Evolutionary conservation across 768 basidiomycete species (phyloP), one percentile per base, ranked within the genome.

Genomic region (Lactarius akahatsu): DNA sequence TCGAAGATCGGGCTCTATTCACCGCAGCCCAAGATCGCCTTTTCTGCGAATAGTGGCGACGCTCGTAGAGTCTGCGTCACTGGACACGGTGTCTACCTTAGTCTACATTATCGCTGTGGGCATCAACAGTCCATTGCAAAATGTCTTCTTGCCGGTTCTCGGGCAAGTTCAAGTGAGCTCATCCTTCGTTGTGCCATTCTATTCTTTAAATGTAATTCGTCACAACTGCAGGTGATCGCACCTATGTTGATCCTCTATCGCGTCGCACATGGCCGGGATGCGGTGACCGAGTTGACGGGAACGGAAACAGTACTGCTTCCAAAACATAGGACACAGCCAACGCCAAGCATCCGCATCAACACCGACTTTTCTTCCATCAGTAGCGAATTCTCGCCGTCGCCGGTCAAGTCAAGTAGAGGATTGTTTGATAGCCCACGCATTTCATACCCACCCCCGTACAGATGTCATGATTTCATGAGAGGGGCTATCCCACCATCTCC

Each of bases 231-330:
- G 70, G 63, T 64, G 28, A 66, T 71, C 4, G 67, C 68, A 1
- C 68, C 70, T 6, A 61, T 71, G 61, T 26, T 71, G 23, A 69
- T 71, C 20, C 43, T 71, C 34, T 70, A 64, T 55, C 65, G 69
- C 34, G 70, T 69, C 20, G 60, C 57, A 36, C 65, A 60, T 2
- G 62, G 65, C 4, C 68, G 65, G 13, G 68, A 54, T 16, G 40
- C 26, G 32, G 47, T 59, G 23, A 57, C 57, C 8, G n/a, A 32
- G n/a, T 45, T 58, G 7, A 56, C 32, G 50, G n/a, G 10, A 20
- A 36, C 47, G 8, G 11, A 15, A 13, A 60, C 50, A 11, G 62
- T 3, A 38, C 36, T 67, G 45, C 43, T 59, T 23, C 58, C 59
- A 0, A 3, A 38, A 45, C 34, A 63, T 32, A 23, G 13, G 26